Evolutionary conservation across 768 basidiomycete species (phyloP).

Genomic region (Podaxis carcinomalis): DNA sequence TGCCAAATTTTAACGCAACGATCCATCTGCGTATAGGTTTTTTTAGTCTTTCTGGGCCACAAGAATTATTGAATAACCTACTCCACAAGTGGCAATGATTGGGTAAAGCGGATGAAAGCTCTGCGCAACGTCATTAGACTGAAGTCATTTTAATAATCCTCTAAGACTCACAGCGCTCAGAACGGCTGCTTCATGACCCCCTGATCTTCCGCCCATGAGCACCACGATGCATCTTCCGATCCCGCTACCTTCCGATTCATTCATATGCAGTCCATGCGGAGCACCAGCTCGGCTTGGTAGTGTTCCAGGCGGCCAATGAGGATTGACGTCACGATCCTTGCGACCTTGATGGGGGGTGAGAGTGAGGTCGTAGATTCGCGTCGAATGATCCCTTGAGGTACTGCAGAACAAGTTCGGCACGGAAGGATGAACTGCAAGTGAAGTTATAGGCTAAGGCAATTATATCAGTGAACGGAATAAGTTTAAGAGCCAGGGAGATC

Average conservation of each 20-base stretch:
- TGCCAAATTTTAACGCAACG: slow-evolving; percentile 75
- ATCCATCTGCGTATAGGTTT: slow-evolving; percentile 48
- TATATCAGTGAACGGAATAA: slow-evolving; percentile 2
- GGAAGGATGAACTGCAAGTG: slow-evolving; percentile 59
- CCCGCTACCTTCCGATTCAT: slow-evolving; percentile 58
- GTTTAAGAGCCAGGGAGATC: slow-evolving; percentile 15
- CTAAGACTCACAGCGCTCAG: slow-evolving; percentile 48
- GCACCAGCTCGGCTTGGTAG: slow-evolving; percentile 56
- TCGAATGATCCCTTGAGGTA: slow-evolving; percentile 68
- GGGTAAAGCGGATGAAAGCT: slow-evolving; percentile 65
- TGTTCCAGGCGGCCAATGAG: slow-evolving; percentile 51
- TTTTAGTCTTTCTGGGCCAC: neutral
- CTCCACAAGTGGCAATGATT: slow-evolving; percentile 75
- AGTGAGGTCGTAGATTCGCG: slow-evolving; percentile 65
- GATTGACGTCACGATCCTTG: slow-evolving; percentile 33
- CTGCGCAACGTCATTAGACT: slow-evolving; percentile 27
- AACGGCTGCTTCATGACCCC: slow-evolving; percentile 70
- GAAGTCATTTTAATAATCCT: neutral
- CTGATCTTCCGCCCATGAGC: slow-evolving; percentile 66
- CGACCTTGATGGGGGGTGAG: slow-evolving; percentile 15
- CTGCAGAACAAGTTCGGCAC: slow-evolving; percentile 60
- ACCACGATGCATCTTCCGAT: slow-evolving; percentile 60
- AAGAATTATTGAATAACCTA: slow-evolving; percentile 28
- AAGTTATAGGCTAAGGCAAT: slow-evolving; percentile 51
- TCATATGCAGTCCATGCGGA: slow-evolving; percentile 62